Percentiles rank a stretch among this genome's conserved stretches.
phyloP scores from a whole-genome alignment of 768 basidiomycete genomes.

The Pleurotus eryngii region DNA sequence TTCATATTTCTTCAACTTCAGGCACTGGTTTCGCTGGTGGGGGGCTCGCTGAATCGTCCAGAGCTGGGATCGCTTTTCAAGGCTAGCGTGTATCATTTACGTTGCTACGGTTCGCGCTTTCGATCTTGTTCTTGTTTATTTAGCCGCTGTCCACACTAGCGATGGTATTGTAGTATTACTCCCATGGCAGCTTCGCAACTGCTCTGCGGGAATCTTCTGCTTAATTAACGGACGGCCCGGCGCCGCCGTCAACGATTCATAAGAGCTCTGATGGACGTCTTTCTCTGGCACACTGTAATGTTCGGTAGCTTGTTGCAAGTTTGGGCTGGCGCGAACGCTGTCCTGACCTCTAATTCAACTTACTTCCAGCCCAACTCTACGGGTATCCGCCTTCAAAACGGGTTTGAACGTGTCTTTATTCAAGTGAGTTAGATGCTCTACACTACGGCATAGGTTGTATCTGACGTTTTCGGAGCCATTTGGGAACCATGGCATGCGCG shows the following conservation, averaged over 20 bases:
- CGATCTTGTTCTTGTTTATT: too few species aligned
- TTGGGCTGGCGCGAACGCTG: not conserved
- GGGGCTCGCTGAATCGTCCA: constrained; percentile 87
- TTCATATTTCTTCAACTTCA: constrained; percentile 21
- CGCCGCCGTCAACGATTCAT: not conserved
- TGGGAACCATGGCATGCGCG: constrained; percentile 32
- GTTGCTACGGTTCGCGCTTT: too few species aligned
- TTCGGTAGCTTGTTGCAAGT: not conserved
- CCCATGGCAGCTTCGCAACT: too few species aligned
- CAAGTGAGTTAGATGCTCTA: constrained; percentile 18
- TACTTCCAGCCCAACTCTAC: constrained; percentile 27
- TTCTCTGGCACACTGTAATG: not conserved
- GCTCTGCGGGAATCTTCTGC: too few species aligned
- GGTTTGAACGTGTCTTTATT: constrained; percentile 30
- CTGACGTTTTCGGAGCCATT: constrained; percentile 23
- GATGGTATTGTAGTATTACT: too few species aligned
- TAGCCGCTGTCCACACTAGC: too few species aligned
- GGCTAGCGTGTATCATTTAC: constrained; percentile 39
- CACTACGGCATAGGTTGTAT: not conserved
- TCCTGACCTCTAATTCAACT: constrained; percentile 7
- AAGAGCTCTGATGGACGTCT: not conserved
- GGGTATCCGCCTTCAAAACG: constrained; percentile 32
- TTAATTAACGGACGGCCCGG: not conserved
- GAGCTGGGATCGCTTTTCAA: constrained; percentile 81
- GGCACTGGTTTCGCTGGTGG: constrained; percentile 94